phyloP scores from a whole-genome alignment of 805 yeast genomes.

The Cyberlindnera xylosilytica region DNA sequence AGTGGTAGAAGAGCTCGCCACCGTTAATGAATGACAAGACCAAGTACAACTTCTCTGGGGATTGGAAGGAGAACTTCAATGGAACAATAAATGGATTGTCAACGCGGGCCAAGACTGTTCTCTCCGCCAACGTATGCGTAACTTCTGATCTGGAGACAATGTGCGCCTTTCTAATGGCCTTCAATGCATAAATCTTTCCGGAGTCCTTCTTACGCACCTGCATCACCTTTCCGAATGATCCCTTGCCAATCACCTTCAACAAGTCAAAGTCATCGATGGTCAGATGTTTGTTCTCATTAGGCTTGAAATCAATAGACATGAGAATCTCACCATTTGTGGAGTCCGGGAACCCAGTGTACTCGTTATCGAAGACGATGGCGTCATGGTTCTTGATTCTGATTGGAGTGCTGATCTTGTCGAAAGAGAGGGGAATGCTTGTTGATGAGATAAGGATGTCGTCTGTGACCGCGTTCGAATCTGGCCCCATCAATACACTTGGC shows the following conservation, averaged over 20 bases:
- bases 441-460: constrained; percentile 79
- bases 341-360: constrained; percentile 19
- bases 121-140: constrained; percentile 92
- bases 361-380: constrained; percentile 40
- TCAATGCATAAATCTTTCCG: constrained; percentile 88
- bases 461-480: constrained; percentile 12
- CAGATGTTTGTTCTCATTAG: constrained; percentile 61
- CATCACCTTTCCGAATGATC: constrained; percentile 98
- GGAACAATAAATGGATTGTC: constrained; percentile 96
- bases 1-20: constrained; percentile 92
- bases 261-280: constrained; percentile 90
- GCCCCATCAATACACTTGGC: constrained; percentile 56
- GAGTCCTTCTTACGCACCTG: constrained; percentile 97
- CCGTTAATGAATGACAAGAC: constrained; percentile 94
- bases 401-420: constrained; percentile 46
- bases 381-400: constrained; percentile 67
- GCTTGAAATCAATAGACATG: constrained; percentile 67
- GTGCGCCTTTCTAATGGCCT: constrained; percentile 90
- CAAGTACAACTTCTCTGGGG: constrained; percentile 90
- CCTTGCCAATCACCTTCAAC: constrained; percentile 94
- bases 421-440: constrained; percentile 56
- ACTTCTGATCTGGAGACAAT: constrained; percentile 93
- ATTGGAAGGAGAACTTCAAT: constrained; percentile 90
- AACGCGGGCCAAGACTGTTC: constrained; percentile 90
- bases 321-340: constrained; percentile 47